phyloP scores from a whole-genome alignment of 495 filamentous ascomycete species.

The Evernia prunastri region DNA sequence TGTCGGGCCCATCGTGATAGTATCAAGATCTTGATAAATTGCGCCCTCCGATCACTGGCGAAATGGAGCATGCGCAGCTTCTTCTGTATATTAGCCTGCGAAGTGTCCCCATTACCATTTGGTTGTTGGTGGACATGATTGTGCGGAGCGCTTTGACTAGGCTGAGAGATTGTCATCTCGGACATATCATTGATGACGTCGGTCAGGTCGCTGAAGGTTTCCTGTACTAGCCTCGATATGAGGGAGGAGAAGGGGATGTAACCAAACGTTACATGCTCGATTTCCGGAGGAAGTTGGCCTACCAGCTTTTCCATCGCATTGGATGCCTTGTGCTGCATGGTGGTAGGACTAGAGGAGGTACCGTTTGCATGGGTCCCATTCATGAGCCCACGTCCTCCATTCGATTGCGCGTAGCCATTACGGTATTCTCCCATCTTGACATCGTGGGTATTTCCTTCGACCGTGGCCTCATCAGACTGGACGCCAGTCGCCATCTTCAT shows the following conservation, averaged over 20 bases:
- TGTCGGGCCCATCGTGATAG: constrained; percentile 82
- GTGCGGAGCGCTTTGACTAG: constrained; percentile 30
- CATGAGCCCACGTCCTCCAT: constrained; percentile 14
- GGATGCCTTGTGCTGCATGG: constrained; percentile 5
- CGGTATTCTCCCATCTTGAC: constrained; percentile 15
- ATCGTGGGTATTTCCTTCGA: background rate
- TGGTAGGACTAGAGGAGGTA: background rate
- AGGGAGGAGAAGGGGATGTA: constrained; percentile 65
- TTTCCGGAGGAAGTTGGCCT: constrained; percentile 58
- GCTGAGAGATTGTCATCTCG: constrained; percentile 45
- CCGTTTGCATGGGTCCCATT: constrained; percentile 23
- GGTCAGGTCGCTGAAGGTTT: constrained; percentile 68
- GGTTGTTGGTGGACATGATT: constrained; percentile 29
- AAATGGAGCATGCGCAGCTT: constrained; percentile 72
- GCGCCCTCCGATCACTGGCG: constrained; percentile 54
- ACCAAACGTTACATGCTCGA: constrained; percentile 69
- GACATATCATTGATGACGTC: constrained; percentile 65
- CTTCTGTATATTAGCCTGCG: constrained; percentile 64
- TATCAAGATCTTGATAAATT: constrained; percentile 86
- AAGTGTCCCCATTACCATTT: constrained; percentile 53
- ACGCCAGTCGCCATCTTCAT: constrained; percentile 3
- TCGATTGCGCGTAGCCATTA: constrained; percentile 13
- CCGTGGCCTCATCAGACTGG: constrained; percentile 3
- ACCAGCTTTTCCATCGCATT: constrained; percentile 5
- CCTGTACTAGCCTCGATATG: constrained; percentile 69